Percentiles rank a stretch among this genome's conserved stretches.
Conservation (phyloP, 805 yeast genomes). For the Yamadazyma scolyti region DNA sequence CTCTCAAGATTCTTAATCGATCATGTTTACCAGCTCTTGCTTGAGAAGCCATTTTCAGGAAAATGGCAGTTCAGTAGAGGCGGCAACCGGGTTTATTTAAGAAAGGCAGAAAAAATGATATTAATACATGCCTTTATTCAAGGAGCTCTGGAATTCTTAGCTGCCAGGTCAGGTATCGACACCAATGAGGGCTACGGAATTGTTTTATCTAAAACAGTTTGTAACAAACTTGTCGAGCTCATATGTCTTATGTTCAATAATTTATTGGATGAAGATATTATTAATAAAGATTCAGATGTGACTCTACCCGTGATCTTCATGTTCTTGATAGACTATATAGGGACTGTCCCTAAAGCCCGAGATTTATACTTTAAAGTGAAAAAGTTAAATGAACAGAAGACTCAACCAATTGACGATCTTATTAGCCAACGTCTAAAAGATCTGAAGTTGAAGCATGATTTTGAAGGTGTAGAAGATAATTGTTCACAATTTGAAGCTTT, state of each 20-base stretch:
- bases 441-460: too few species aligned
- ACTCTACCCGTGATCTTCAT: not conserved
- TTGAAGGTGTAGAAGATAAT: too few species aligned
- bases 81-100: slow-evolving; percentile 47
- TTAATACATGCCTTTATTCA: slow-evolving; percentile 65
- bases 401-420: too few species aligned
- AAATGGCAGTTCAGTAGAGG: slow-evolving; percentile 49
- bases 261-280: too few species aligned
- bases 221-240: slow-evolving; percentile 45
- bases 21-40: slow-evolving; percentile 58
- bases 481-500: too few species aligned
- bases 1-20: slow-evolving; percentile 54
- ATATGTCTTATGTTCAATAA: slow-evolving; percentile 56
- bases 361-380: slow-evolving; percentile 8
- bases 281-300: not conserved
- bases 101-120: slow-evolving; percentile 63
- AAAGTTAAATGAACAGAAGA: too few species aligned
- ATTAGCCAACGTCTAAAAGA: too few species aligned
- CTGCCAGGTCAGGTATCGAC: slow-evolving; percentile 29
- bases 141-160: slow-evolving; percentile 36
- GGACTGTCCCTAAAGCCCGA: slow-evolving; percentile 8
- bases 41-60: slow-evolving; percentile 36
- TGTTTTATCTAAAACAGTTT: slow-evolving; percentile 26
- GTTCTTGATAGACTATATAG: slow-evolving; percentile 10
- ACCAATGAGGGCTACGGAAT: slow-evolving; percentile 25